These are phyloP conservation scores for Petasospora rhodanensis DNA, from an alignment of 1,139 yeast species.

Conservation along the genomic window DNA sequence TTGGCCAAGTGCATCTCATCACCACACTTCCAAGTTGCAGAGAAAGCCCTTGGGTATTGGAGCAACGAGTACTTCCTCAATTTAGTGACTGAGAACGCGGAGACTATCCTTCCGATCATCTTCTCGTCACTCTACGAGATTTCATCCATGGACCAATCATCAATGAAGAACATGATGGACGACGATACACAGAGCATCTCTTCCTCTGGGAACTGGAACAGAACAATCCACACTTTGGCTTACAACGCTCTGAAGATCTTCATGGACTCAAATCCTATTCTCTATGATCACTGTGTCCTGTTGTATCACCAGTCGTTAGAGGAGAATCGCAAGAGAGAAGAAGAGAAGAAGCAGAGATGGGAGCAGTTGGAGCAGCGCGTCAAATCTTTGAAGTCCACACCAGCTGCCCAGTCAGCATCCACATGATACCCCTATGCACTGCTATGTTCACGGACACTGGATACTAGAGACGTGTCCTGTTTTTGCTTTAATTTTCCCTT, in stretches of 20 bases:
- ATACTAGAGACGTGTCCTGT: too few species aligned
- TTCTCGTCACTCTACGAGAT: constrained; percentile 88
- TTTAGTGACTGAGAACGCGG: constrained; percentile 85
- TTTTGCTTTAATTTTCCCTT: too few species aligned
- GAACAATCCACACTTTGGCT: constrained; percentile 87
- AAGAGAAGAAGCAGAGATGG: constrained; percentile 71
- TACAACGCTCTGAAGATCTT: constrained; percentile 88
- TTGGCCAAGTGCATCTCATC: constrained; percentile 90
- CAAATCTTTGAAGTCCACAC: constrained; percentile 14
- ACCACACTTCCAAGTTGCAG: constrained; percentile 96
- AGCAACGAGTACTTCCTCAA: constrained; percentile 91
- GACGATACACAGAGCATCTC: constrained; percentile 36
- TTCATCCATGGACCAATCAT: constrained; percentile 35
- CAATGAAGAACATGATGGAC: constrained; percentile 29
- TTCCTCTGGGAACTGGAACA: constrained; percentile 63
- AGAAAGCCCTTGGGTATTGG: constrained; percentile 92
- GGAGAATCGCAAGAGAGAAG: constrained; percentile 55
- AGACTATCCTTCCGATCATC: constrained; percentile 86
- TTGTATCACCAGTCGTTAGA: constrained; percentile 73
- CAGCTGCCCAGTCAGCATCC: too few species aligned
- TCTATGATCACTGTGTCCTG: constrained; percentile 89
- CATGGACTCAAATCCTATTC: constrained; percentile 87
- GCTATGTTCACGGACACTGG: too few species aligned
- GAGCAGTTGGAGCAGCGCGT: constrained; percentile 64
- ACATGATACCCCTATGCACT: neutral